Evolutionary conservation across 768 basidiomycete species (phyloP).

Genomic region (Gyrodon lividus): DNA sequence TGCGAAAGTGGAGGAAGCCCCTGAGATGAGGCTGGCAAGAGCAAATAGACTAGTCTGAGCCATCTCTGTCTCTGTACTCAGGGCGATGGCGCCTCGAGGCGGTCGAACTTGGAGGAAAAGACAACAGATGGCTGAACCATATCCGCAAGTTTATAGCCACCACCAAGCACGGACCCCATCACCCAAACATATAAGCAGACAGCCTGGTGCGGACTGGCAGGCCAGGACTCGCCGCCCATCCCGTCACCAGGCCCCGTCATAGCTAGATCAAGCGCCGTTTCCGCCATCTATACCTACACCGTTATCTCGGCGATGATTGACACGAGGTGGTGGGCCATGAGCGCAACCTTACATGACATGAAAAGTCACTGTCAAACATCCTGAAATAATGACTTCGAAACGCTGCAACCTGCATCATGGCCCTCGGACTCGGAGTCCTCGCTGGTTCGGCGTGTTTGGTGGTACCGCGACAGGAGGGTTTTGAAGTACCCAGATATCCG

Average conservation of each 20-base stretch:
- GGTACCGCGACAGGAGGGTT: too few relatives aligned
- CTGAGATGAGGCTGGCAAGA: constrained; percentile 21
- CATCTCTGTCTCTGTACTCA: constrained; percentile 23
- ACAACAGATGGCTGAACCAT: constrained; percentile 3
- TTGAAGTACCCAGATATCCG: too few relatives aligned
- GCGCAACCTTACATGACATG: neutral
- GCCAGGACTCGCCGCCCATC: too few relatives aligned
- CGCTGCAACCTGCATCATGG: constrained; percentile 22
- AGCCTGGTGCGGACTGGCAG: constrained; percentile 20
- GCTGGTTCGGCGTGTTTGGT: constrained; percentile 17
- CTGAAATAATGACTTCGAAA: constrained; percentile 11
- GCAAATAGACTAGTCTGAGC: constrained; percentile 11
- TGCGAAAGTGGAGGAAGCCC: constrained; percentile 16
- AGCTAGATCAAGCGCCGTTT: constrained; percentile 1
- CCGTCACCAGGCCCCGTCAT: constrained; percentile 6
- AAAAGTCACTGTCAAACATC: neutral
- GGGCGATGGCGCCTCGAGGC: constrained; percentile 13
- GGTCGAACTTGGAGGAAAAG: constrained; percentile 9
- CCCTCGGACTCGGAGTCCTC: neutral
- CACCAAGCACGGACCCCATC: constrained; percentile 16
- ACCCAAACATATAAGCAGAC: constrained; percentile 18
- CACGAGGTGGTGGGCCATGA: constrained; percentile 17
- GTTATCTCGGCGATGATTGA: constrained; percentile 1
- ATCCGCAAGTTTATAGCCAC: constrained; percentile 22
- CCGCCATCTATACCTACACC: constrained; percentile 4